Base-by-base conservation (phyloP, 1,139 yeast species). In the Debaryomyces robertsiae region DNA sequence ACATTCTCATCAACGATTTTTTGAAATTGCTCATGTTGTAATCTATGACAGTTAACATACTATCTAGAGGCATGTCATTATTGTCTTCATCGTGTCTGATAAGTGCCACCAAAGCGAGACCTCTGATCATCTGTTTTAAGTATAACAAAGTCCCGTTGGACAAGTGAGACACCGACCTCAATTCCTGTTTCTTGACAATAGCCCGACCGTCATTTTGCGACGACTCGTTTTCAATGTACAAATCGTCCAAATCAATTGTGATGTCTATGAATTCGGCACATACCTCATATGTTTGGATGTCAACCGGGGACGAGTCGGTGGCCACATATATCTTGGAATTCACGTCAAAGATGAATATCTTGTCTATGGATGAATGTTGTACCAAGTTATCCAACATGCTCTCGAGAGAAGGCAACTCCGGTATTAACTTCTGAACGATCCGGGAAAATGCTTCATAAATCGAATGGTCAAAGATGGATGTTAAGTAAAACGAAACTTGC, bases 251-350 rank as follows among this genome's bases (percentile, higher is more conserved):
- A 57, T 93, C 98, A 28, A 90, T 84, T 3, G 97, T 84, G 14
- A 93, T 94, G 60, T 93, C 98, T 41, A 93, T 91, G 56, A 91
- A 93, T 57, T 93, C 98, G 1, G 97, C 95, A 63, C 98, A 93
- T 2, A 91, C 95, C 61, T 93, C 98, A 60, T 93, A 93, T 0
- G 95, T 87, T 55, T 90, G 96, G 23, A 90, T 87, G 63, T 93
- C 98, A 24, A 91, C 96, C 0, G 98, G 97, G 2, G 93, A 82
- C 0, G 96, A 86, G 61, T 93, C 98, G 0, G 98, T 93, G 3
- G 98, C 97, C 34, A 93, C 91, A 59, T 93, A 93, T 23, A 93
- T 87, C 62, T 93, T 93, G n/a, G 96, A 85, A 57, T 87, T 87
- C 27, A 91, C 82, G 58, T 93, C 98, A 57, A 94, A 91, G 45